A percentile compares a stretch with the other conserved stretches of the same genome.
phyloP scores from a whole-genome alignment of 2,329 filamentous ascomycete genomes.

The Aspergillus versicolor region DNA sequence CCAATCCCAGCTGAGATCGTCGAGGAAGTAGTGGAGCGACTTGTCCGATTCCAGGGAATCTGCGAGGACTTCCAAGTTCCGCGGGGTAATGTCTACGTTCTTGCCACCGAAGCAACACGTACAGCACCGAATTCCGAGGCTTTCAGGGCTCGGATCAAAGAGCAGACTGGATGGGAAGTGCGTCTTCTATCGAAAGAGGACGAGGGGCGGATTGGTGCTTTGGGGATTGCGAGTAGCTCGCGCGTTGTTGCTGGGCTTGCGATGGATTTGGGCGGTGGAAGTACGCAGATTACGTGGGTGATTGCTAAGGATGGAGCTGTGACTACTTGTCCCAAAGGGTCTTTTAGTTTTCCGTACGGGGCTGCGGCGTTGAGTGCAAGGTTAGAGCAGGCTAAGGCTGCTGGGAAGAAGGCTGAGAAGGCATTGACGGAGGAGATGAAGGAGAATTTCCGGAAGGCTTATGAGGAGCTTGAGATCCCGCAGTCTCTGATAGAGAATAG shows the following conservation, averaged over 20 bases:
- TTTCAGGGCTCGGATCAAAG: constrained; percentile 65
- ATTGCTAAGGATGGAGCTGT: constrained; percentile 51
- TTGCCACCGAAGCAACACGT: constrained; percentile 88
- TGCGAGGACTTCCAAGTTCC: constrained; percentile 70
- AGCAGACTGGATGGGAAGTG: constrained; percentile 66
- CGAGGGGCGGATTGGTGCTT: constrained; percentile 78
- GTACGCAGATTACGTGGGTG: constrained; percentile 70
- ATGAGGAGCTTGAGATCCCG: constrained; percentile 58
- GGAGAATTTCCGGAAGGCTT: constrained; percentile 59
- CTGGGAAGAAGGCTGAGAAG: constrained; percentile 48
- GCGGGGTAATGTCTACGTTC: constrained; percentile 62
- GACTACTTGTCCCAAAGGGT: constrained; percentile 53
- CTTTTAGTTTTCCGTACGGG: constrained; percentile 68
- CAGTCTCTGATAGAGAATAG: constrained; percentile 47
- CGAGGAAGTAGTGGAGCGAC: constrained; percentile 61
- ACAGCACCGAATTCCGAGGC: constrained; percentile 71
- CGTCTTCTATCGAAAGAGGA: constrained; percentile 73
- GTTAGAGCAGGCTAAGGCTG: constrained; percentile 48
- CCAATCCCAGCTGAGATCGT: constrained; percentile 64
- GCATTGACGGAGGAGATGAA: constrained; percentile 57
- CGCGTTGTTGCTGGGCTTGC: constrained; percentile 71
- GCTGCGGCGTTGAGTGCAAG: constrained; percentile 64
- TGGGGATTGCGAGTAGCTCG: constrained; percentile 78
- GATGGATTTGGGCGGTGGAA: constrained; percentile 81
- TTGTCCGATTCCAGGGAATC: constrained; percentile 69